phyloP scores from a whole-genome alignment of 1,139 yeast genomes.

The Hemisphaericaspora xylofermentans region DNA sequence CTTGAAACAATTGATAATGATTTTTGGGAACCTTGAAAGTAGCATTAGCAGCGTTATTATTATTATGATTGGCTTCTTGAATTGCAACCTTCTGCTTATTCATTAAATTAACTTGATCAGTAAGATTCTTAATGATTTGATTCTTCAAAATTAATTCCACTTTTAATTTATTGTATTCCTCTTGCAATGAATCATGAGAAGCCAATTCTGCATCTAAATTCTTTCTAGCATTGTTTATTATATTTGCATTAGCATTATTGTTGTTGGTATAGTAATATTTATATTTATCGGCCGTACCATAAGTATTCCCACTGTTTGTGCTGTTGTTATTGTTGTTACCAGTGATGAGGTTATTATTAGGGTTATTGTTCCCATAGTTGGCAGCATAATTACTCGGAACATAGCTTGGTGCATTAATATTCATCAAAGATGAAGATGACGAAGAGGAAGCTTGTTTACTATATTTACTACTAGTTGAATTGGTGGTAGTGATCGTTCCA shows the following conservation, averaged over 20 bases:
- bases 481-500: background rate
- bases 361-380: background rate
- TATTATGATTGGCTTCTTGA: constrained; percentile 4
- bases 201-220: constrained; percentile 1
- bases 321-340: constrained; percentile 25
- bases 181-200: constrained; percentile 11
- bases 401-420: constrained; percentile 33
- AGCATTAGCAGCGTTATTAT: constrained; percentile 3
- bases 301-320: background rate
- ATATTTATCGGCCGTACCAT: background rate
- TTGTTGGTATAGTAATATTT: constrained; percentile 2
- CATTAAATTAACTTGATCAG: constrained; percentile 27
- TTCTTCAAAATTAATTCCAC: constrained; percentile 34
- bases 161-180: constrained; percentile 28
- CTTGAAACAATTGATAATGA: constrained; percentile 48
- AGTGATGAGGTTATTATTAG: constrained; percentile 9
- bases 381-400: constrained; percentile 18
- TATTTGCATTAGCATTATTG: background rate
- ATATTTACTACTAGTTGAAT: background rate
- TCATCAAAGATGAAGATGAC: constrained; percentile 15
- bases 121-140: constrained; percentile 36
- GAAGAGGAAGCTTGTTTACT: background rate
- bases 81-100: constrained; percentile 16
- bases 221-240: constrained; percentile 5
- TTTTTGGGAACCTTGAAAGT: constrained; percentile 37